A percentile compares a stretch with the other conserved stretches of the same genome.
Conservation (phyloP, 1,284 basidiomycete genomes). For the Sparassis latifolia region DNA sequence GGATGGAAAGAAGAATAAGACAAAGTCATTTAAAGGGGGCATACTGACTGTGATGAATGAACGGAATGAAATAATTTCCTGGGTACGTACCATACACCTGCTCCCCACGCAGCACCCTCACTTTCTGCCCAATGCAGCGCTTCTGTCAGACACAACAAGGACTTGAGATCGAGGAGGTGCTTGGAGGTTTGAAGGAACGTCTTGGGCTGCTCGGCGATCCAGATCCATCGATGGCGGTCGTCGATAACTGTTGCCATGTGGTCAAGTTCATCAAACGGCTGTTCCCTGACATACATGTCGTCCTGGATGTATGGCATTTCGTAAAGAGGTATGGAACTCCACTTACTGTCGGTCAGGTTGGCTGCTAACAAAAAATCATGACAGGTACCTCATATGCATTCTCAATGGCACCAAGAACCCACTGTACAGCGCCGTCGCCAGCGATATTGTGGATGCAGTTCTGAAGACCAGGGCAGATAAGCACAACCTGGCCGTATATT, state of each 20-base stretch:
- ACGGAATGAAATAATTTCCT: conserved; percentile 8
- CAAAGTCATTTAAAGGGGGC: conserved; percentile 8
- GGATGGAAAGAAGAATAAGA: not conserved
- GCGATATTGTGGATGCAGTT: conserved; percentile 10
- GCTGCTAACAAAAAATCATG: not conserved
- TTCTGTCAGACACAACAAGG: not conserved
- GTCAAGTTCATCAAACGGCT: conserved; percentile 5
- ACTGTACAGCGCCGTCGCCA: conserved; percentile 3
- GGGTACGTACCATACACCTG: conserved; percentile 6
- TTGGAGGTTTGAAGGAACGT: not conserved
- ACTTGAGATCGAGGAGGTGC: not conserved
- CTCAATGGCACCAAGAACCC: not conserved
- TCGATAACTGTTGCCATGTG: conserved; percentile 22
- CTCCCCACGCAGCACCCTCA: conserved; percentile 8
- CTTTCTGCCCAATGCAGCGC: not conserved
- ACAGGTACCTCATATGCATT: not conserved
- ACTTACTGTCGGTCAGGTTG: not conserved
- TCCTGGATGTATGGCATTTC: conserved; percentile 14
- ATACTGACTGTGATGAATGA: conserved; percentile 17
- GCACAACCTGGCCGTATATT: conserved; percentile 9
- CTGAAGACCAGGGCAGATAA: conserved; percentile 11
- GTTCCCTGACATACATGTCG: conserved; percentile 6
- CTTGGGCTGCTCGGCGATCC: conserved; percentile 9
- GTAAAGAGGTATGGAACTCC: conserved; percentile 8
- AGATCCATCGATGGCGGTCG: conserved; percentile 13